Base-by-base conservation (phyloP, 2,329 filamentous ascomycete species). In the Fusarium tupiense region DNA sequence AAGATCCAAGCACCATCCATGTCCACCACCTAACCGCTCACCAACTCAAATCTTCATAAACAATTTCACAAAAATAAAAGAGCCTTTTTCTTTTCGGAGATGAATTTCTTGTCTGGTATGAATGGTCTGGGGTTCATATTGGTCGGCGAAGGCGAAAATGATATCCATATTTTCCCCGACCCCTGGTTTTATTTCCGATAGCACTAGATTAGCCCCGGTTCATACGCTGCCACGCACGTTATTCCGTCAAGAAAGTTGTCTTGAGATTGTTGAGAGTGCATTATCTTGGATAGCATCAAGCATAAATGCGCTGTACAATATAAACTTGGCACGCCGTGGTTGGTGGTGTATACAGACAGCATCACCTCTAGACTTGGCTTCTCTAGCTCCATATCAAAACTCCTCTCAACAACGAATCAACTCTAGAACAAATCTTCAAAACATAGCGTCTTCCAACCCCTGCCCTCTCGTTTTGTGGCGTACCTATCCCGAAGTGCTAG, bases 151-250 rank as follows among this genome's bases (percentile, higher is more conserved):
- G 57, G 37, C 31, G 49, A 33, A 24, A 37, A 41, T 44, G 43
- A 38, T 59, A 52, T 69, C 67, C 72, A 69, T 75, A 50, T 57
- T 62, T 44, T 33, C 24, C n/a, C 8, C 16, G 50, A 38, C 72
- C 72, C 72, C 72, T 69, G 52, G 64, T 56, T 71, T 70, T 64
- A 74, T 74, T 69, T 74, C 54, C 58, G 49, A 54, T 56, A 43
- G 43, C 61, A 40, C 41, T 35, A 35, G 0, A 33, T 35, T 68
- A 43, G 24, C 54, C 59, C 67, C 67, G 54, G 60, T 43, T 74
- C 60, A 44, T 46, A 63, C 44, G 52, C 49, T 31, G 43, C 47
- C 52, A 57, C 52, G 43, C 52, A 50, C 33, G 49, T 53, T 54
- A 17, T 43, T 10, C 17, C 52, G 11, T 43, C 13, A 26, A 53